Evolutionary conservation across 164 flowering plant species (phyloP), one percentile per base, ranked within the genome.

Genomic region (Euptelea pleiosperma): DNA sequence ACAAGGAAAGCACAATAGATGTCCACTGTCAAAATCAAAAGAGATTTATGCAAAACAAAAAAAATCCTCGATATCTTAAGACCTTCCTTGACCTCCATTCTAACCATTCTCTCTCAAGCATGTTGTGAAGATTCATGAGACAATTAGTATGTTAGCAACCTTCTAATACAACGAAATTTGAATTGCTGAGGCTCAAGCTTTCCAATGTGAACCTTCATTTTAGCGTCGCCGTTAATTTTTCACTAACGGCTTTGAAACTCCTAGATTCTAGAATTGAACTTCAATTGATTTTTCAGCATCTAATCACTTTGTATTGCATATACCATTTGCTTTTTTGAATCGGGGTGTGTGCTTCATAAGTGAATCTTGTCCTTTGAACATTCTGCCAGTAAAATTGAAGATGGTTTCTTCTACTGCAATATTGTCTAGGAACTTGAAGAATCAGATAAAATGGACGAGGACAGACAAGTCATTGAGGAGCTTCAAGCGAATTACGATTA

Each of bases 371-470:
- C 11, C 42, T 49, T 52, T 26, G 31, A 37, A 65, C 29, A 36
- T 55, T 64, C 42, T 62, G 49, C 57, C 39, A 53, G 58, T 65
- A 28, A 66, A 64, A 72, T 53, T 74, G 60, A 74, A 63, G 62
- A 55, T 63, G 63, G 60, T 64, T 78, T 69, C 52, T 63, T 65
- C 66, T 64, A 58, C 70, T 73, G 50, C 67, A 46, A 56, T 75
- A 37, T 58, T 82, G 60, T 75, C 40, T 64, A 91, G 99, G 97
- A 80, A 82, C 75, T 80, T 54, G 97, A 94, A 78, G 99, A 94
- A 66, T 86, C 99, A 29, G 99, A 94, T 57, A 91, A 94, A 68
- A 94, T 94, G 96, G 99, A 94, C 41, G 95, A 91, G 66, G 99
- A 94, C 71, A 82, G 82, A 77, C 87, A 80, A 69, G 59, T 85